Base-by-base conservation (phyloP, 2,329 filamentous ascomycete species). In the Penicillium sp. region DNA sequence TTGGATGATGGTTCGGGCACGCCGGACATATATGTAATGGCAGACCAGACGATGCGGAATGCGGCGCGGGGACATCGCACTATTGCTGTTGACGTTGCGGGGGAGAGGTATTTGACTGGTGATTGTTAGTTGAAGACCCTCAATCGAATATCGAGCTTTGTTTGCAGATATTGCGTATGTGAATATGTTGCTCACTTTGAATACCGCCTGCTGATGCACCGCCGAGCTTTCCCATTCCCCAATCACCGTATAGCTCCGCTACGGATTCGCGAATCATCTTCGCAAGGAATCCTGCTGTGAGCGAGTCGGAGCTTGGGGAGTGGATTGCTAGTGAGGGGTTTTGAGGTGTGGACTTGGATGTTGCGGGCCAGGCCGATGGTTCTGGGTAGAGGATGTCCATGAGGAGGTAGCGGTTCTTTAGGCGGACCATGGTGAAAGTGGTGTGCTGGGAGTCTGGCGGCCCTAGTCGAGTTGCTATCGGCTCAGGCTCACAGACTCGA, bases 401-500 rank as follows among this genome's bases (percentile, higher is more conserved):
- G n/a, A 97, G 85, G 16, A 99, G 83, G 73, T 99, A 99, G 66
- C 94, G 88, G 74, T 96, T 89, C 76, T 99, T 99, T 63, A 97
- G 85, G 69, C 94, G 90, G 56, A 99, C 94, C 94, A 99, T 97
- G 45, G 41, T 76, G 62, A 29, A 31, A 27, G 10, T n/a, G 38
- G n/a, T 2, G 41, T 48, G 45, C 24, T 27, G 5, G 24, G 24
- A 27, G 24, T 27, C 4, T 27, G 24, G 24, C 24, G 2, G 24
- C 24, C 24, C 8, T 6, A 38, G 2, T 48, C 44, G 11, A 8
- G 40, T 36, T 45, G 48, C 4, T 11, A 29, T n/a, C 24, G 48
- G n/a, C 3, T 10, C 38, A 22, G 3, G 8, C 16, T 41, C 10
- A 10, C 21, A 34, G n/a, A 44, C 10, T 43, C 31, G 18, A 4